Conservation (phyloP, 208 protist species). For the Leishmania aethiopica region DNA sequence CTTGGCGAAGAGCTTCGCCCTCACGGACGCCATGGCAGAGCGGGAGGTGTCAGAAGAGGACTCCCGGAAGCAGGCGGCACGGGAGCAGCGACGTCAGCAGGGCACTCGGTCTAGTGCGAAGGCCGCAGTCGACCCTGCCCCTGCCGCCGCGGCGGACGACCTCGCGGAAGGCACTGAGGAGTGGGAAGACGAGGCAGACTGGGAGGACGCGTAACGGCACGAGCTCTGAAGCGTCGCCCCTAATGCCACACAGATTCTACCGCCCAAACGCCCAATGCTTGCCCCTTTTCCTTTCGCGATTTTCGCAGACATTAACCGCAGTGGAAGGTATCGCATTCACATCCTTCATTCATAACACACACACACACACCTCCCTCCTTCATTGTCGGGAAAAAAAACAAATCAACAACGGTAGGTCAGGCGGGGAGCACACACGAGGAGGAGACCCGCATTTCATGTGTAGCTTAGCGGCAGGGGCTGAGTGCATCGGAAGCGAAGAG, state of each 20-base stretch:
- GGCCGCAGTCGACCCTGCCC: not conserved
- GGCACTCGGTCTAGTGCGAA: not conserved
- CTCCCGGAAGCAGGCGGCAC: slow-evolving; percentile 15
- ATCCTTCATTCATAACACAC: not conserved
- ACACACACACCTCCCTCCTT: not conserved
- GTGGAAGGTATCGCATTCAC: not conserved
- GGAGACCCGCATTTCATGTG: not conserved
- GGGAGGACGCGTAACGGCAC: slow-evolving; percentile 3
- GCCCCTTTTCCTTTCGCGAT: not conserved
- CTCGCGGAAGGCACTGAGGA: slow-evolving; percentile 28
- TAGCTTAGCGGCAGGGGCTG: not conserved
- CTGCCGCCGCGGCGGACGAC: not conserved
- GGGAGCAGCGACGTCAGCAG: slow-evolving; percentile 14
- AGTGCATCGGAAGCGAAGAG: not conserved
- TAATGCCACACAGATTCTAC: not conserved
- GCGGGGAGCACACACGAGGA: not conserved
- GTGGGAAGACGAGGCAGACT: slow-evolving; percentile 27
- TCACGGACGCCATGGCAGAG: slow-evolving; percentile 47
- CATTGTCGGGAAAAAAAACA: not conserved
- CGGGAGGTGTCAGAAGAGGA: slow-evolving; percentile 27
- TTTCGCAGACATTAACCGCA: not conserved
- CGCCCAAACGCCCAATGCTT: not conserved
- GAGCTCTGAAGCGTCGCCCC: not conserved
- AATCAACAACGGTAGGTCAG: not conserved
- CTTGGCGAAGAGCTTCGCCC: slow-evolving; percentile 33